These are phyloP conservation scores for Aquilaria yunnanensis DNA, from an alignment of 345 rosid genomes.

Conservation along the genomic window DNA sequence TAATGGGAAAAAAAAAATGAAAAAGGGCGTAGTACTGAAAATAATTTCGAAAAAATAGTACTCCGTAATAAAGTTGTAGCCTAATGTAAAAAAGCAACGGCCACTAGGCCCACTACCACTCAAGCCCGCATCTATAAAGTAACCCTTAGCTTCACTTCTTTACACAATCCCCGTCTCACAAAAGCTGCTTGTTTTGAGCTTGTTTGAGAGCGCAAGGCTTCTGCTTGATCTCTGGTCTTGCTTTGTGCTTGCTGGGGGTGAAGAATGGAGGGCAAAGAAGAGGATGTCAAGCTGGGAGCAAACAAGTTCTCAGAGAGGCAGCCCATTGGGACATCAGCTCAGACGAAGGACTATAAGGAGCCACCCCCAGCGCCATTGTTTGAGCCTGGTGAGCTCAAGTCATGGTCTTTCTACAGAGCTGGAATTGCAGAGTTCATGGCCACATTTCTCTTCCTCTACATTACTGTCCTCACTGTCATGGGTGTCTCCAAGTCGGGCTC, in stretches of 20 bases:
- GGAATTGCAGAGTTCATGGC: slow-evolving; percentile 64
- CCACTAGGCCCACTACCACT: neutral
- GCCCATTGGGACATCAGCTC: slow-evolving; percentile 61
- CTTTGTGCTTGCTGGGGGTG: neutral
- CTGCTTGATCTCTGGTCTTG: neutral
- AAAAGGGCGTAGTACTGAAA: too few species aligned
- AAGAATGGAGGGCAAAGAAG: slow-evolving; percentile 63
- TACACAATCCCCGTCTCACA: neutral
- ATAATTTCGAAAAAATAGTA: neutral
- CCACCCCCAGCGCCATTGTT: slow-evolving; percentile 58
- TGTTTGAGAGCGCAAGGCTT: neutral
- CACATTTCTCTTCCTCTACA: slow-evolving; percentile 59
- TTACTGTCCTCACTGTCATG: slow-evolving; percentile 65
- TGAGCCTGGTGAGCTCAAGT: slow-evolving; percentile 58
- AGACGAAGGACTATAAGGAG: slow-evolving; percentile 47
- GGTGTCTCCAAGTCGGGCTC: slow-evolving; percentile 36
- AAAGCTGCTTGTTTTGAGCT: neutral
- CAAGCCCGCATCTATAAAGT: slow-evolving; percentile 22
- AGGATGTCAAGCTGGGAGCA: slow-evolving; percentile 61
- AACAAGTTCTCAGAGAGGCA: slow-evolving; percentile 67
- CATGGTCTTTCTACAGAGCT: slow-evolving; percentile 76
- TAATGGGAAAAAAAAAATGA: too few species aligned
- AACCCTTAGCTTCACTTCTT: neutral
- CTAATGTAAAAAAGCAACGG: neutral
- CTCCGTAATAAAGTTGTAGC: slow-evolving; percentile 2